phyloP scores from a whole-genome alignment of 345 rosid genomes.

The Linum trigynum region DNA sequence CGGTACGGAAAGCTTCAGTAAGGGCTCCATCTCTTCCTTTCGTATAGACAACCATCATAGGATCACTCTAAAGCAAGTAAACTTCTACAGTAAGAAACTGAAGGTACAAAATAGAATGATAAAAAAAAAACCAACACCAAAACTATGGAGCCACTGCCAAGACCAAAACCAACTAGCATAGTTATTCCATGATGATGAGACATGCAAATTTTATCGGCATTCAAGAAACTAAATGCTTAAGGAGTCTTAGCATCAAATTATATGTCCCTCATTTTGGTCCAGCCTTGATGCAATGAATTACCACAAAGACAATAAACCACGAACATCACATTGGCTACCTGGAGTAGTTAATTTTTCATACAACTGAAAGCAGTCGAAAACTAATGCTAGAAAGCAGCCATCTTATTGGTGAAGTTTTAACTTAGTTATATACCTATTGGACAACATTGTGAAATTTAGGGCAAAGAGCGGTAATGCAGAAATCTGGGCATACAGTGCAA shows the following conservation, averaged over 20 bases:
- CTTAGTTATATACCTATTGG: background rate
- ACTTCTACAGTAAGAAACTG: constrained; percentile 12
- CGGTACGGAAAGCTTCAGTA: constrained; percentile 59
- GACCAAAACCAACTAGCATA: constrained; percentile 1
- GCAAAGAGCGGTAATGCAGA: background rate
- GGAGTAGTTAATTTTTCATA: background rate
- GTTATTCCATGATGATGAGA: background rate
- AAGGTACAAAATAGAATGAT: background rate
- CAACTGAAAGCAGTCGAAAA: background rate
- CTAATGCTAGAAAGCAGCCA: background rate
- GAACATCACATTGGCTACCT: background rate
- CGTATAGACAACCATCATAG: constrained; percentile 62
- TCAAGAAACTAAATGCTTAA: background rate
- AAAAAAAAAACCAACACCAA: background rate
- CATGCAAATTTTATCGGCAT: background rate
- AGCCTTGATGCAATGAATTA: background rate
- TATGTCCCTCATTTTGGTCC: background rate
- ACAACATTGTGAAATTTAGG: background rate
- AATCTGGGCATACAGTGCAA: background rate
- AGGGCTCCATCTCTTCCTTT: constrained; percentile 61
- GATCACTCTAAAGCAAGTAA: constrained; percentile 67
- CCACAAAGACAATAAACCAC: background rate
- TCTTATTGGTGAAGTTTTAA: background rate
- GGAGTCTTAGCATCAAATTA: background rate
- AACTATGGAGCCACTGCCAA: background rate